Evolutionary conservation across 1,284 basidiomycete genomes (phyloP), one percentile per base, ranked within the genome.

Genomic region (Cutaneotrichosporon mucoides): DNA sequence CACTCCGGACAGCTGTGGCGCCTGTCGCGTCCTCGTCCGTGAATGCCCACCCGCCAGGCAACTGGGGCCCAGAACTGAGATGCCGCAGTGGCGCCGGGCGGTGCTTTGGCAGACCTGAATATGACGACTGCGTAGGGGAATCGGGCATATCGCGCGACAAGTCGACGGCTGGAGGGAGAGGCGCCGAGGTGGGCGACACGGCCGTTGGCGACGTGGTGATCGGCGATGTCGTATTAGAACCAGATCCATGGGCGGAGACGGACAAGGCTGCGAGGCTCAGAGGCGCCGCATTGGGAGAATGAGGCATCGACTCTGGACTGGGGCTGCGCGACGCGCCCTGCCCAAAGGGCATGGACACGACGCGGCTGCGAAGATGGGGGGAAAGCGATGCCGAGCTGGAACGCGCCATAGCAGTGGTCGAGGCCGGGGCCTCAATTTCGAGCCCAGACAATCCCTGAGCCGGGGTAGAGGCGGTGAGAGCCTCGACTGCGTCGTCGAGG

Each of bases 401-500:
- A 41, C 75, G 62, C 4, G 68, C 55, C 40, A 49, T 16, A 24
- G 45, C 54, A 1, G 37, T 47, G 15, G 54, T 36, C 13, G 53
- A 55, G 6, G 55, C 46, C 9, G 71, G 71, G 33, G 71, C 68
- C 59, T 77, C 75, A 40, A 77, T 77, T 59, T 77, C 75, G 41
- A 76, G 51, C 12, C 68, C 64, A 13, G 70, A 50, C 6, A 67
- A 64, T 36, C 67, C 50, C 7, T 60, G 60, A 13, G 60, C 61
- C 3, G 56, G 61, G 5, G 15, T 38, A 12, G 67, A 60, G 7
- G 66, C 67, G 0, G 70, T 67, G 40, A 79, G 64, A 2, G 77
- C 77, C 62, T 79, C 76, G 41, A 79, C 72, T 5, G 77, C 77
- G 59, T 77, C 76, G 53, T 77, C 75, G 49, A 79, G 60, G 0